Percentiles rank a stretch among this genome's conserved stretches.
phyloP scores from a whole-genome alignment of 2,329 filamentous ascomycete species.

The Coniella lustricola region DNA sequence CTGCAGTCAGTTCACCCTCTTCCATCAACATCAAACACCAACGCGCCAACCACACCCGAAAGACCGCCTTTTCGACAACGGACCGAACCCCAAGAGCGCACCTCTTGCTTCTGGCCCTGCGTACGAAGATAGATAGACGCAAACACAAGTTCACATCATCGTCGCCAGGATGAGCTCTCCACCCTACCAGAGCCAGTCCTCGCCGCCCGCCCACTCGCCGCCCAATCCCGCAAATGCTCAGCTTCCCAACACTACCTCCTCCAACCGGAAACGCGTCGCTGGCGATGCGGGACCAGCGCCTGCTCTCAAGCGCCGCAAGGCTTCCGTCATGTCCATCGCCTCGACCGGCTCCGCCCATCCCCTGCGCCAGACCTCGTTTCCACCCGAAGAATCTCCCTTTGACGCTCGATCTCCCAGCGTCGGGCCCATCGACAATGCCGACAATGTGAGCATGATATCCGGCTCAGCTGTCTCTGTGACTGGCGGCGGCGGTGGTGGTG shows the following conservation, averaged over 20 bases:
- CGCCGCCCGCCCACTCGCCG: constrained; percentile 48
- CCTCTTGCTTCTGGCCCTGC: too few relatives aligned
- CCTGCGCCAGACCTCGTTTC: constrained; percentile 75
- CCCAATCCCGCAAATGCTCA: constrained; percentile 44
- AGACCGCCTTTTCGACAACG: too few relatives aligned
- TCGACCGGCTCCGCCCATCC: constrained; percentile 53
- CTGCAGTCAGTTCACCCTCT: neutral
- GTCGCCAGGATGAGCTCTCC: constrained; percentile 47
- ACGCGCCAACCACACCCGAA: too few relatives aligned
- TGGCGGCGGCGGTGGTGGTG: too few relatives aligned
- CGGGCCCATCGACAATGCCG: constrained; percentile 43
- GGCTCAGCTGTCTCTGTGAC: constrained; percentile 49
- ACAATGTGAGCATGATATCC: constrained; percentile 52
- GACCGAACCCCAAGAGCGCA: too few relatives aligned
- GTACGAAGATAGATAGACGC: too few relatives aligned
- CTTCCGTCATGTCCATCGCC: constrained; percentile 53
- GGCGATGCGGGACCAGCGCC: constrained; percentile 43
- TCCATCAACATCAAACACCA: neutral
- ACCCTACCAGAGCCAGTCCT: constrained; percentile 34
- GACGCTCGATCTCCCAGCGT: constrained; percentile 55
- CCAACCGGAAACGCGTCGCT: constrained; percentile 57
- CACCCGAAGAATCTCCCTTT: constrained; percentile 55
- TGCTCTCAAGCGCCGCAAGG: constrained; percentile 61
- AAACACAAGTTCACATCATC: neutral
- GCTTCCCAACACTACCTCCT: constrained; percentile 31